Evolutionary conservation across 768 basidiomycete genomes (phyloP).

Genomic region (Tylopilus vinaceipallidus): DNA sequence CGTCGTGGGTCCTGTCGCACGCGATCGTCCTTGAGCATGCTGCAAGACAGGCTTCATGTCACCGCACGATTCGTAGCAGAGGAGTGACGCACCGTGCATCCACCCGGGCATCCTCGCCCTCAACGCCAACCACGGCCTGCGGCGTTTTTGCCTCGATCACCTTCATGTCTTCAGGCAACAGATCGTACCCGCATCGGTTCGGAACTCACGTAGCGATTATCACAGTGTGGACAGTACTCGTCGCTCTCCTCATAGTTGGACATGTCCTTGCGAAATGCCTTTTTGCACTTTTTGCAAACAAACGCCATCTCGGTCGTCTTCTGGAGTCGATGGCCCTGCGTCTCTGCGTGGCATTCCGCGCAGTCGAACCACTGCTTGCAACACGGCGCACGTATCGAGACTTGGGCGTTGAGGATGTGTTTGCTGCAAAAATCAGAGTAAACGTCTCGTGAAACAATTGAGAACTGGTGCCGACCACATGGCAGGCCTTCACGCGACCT

Average conservation of each 20-base stretch:
- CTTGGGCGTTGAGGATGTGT: conserved; percentile 95
- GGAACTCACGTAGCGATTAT: conserved; percentile 91
- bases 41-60: conserved; percentile 24
- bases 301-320: conserved; percentile 85
- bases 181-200: neutral
- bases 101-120: conserved; percentile 87
- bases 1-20: conserved; percentile 49
- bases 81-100: conserved; percentile 70
- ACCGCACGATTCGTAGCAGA: neutral
- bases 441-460: too few species aligned
- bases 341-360: conserved; percentile 89
- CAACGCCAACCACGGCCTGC: conserved; percentile 78
- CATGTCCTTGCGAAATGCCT: conserved; percentile 98
- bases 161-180: conserved; percentile 38
- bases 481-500: too few species aligned
- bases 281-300: conserved; percentile 87
- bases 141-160: conserved; percentile 92
- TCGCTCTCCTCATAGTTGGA: conserved; percentile 89
- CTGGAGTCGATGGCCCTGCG: conserved; percentile 65
- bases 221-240: conserved; percentile 97
- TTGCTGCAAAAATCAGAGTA: conserved; percentile 52
- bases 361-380: conserved; percentile 99
- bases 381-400: conserved; percentile 93
- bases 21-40: conserved; percentile 90
- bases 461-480: too few species aligned